These are phyloP conservation scores for Phytopythium oedochilum DNA, from an alignment of 352 stramenopile genomes.

Conservation along the genomic window DNA sequence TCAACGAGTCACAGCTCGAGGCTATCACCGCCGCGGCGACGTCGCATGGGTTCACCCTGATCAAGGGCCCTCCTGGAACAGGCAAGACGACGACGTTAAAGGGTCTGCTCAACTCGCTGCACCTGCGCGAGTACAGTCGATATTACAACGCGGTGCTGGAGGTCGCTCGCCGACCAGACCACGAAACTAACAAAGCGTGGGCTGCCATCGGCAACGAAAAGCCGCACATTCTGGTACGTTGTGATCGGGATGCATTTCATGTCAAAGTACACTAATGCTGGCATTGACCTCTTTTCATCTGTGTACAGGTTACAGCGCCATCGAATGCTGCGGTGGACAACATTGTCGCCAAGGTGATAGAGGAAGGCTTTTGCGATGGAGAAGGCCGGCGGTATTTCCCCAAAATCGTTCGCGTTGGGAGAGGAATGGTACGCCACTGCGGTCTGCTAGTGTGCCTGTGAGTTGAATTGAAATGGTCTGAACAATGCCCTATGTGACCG, in stretches of 20 bases:
- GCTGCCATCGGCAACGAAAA: conserved; percentile 85
- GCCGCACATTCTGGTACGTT: conserved; percentile 86
- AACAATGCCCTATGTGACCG: neutral
- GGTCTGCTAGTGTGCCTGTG: neutral
- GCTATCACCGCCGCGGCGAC: conserved; percentile 86
- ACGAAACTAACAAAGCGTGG: conserved; percentile 81
- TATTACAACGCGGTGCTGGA: conserved; percentile 90
- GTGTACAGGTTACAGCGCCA: conserved; percentile 76
- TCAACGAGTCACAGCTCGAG: conserved; percentile 89
- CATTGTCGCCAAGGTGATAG: conserved; percentile 95
- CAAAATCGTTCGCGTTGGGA: conserved; percentile 92
- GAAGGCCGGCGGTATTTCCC: conserved; percentile 92
- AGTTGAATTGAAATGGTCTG: neutral
- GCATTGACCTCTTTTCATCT: neutral
- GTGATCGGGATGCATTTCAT: neutral
- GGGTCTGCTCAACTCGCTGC: conserved; percentile 88
- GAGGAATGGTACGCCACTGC: conserved; percentile 53
- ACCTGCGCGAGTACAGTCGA: conserved; percentile 90
- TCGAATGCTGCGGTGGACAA: conserved; percentile 97
- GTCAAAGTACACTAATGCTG: neutral
- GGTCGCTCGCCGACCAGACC: conserved; percentile 70
- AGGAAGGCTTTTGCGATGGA: conserved; percentile 94
- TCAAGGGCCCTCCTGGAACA: conserved; percentile 88
- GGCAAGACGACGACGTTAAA: conserved; percentile 93
- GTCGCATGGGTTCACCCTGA: conserved; percentile 88